Conservation (phyloP, 164 flowering plant genomes). For the Echeveria elegans region DNA sequence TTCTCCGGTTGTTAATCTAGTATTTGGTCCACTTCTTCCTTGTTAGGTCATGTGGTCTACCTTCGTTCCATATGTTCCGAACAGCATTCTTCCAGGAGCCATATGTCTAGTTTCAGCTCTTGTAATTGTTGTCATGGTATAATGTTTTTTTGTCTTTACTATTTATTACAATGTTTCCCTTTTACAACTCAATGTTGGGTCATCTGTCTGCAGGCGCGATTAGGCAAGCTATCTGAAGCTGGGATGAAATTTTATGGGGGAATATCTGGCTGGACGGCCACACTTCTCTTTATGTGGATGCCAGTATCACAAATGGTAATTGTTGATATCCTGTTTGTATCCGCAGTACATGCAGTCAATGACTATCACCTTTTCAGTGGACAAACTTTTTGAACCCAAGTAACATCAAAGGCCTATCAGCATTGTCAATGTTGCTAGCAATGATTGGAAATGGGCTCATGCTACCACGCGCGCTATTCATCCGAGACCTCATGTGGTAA, state of each 20-base stretch:
- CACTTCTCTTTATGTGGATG: slow-evolving; percentile 99
- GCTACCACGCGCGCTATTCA: slow-evolving; percentile 89
- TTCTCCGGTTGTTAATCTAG: not conserved
- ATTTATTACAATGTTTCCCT: not conserved
- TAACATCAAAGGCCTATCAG: slow-evolving; percentile 89
- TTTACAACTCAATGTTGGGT: not conserved
- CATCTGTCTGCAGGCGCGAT: slow-evolving; percentile 51
- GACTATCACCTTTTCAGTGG: slow-evolving; percentile 48
- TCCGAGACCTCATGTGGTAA: slow-evolving; percentile 97
- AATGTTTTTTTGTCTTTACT: not conserved
- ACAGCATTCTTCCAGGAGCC: slow-evolving; percentile 52
- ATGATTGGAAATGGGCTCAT: slow-evolving; percentile 92
- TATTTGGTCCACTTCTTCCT: not conserved
- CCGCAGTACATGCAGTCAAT: slow-evolving; percentile 7
- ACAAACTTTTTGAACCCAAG: slow-evolving; percentile 87
- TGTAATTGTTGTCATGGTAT: slow-evolving; percentile 46
- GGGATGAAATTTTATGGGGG: slow-evolving; percentile 60
- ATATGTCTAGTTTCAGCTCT: slow-evolving; percentile 40
- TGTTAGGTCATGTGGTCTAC: slow-evolving; percentile 89
- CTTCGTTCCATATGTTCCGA: slow-evolving; percentile 61
- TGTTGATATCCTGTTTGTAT: not conserved
- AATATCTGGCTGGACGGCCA: slow-evolving; percentile 96
- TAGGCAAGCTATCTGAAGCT: slow-evolving; percentile 74
- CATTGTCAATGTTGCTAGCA: slow-evolving; percentile 84
- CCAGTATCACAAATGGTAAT: slow-evolving; percentile 88